Conservation (phyloP, 495 filamentous ascomycete species). For the Thermochaetoides thermophila region DNA sequence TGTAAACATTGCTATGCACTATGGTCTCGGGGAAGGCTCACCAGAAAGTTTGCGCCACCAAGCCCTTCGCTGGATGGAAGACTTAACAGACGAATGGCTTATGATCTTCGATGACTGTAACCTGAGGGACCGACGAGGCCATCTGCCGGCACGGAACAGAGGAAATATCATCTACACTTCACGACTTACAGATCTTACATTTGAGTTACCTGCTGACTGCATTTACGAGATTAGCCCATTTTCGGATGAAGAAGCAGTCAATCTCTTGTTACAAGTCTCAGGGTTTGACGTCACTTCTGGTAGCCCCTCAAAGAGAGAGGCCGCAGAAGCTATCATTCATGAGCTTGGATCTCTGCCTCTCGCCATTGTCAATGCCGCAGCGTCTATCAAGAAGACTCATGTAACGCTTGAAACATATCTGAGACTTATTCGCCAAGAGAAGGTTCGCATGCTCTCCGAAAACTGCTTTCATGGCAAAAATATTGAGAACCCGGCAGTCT, state of each 20-base stretch:
- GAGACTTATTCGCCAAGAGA: background rate
- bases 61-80: conserved; percentile 6
- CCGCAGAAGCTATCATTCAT: conserved; percentile 1
- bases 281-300: background rate
- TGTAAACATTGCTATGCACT: background rate
- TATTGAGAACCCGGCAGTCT: conserved; percentile 4
- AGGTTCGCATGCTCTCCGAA: conserved; percentile 2
- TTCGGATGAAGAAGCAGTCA: conserved; percentile 5
- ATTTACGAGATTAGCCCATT: conserved; percentile 3
- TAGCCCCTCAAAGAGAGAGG: background rate
- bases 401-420: no score
- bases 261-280: conserved; percentile 9
- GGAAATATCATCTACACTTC: conserved; percentile 14
- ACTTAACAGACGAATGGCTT: conserved; percentile 9
- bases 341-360: conserved; percentile 12
- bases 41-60: background rate
- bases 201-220: background rate
- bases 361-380: conserved; percentile 11
- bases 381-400: conserved; percentile 6
- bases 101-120: conserved; percentile 12
- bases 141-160: background rate
- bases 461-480: background rate
- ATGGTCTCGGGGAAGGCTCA: background rate
- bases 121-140: background rate
- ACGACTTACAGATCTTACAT: background rate